Conservation (phyloP, 2,329 filamentous ascomycete species). For the Fusarium ramigenum region DNA sequence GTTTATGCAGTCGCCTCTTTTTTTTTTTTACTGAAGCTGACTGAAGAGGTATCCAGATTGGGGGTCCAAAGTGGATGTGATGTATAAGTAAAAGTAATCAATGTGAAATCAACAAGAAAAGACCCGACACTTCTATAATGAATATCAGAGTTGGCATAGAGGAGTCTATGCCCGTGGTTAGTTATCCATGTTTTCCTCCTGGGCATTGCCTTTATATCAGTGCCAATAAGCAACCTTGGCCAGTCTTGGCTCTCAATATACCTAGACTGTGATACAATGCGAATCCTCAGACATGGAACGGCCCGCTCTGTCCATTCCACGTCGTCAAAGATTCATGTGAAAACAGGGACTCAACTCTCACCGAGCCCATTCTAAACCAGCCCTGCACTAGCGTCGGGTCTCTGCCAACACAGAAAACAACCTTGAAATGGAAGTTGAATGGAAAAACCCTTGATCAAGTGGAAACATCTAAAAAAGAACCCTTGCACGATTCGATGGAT, state of each 20-base stretch:
- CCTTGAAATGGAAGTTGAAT: conserved; percentile 13
- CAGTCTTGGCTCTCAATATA: background rate
- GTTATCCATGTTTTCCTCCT: background rate
- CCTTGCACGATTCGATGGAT: conserved; percentile 22
- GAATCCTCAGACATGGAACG: conserved; percentile 30
- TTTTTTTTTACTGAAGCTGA: conserved; percentile 7
- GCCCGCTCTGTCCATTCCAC: conserved; percentile 19
- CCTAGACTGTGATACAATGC: conserved; percentile 7
- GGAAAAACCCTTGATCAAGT: conserved; percentile 12
- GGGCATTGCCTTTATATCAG: background rate
- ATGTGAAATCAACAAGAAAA: background rate
- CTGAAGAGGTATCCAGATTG: background rate
- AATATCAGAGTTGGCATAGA: background rate
- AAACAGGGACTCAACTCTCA: conserved; percentile 4
- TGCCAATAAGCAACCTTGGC: background rate
- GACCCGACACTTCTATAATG: conserved; percentile 1
- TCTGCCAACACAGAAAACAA: conserved; percentile 32
- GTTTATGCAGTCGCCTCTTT: conserved; percentile 15
- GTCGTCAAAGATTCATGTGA: conserved; percentile 10
- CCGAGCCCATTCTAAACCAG: conserved; percentile 6
- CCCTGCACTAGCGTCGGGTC: conserved; percentile 18
- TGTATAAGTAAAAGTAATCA: conserved; percentile 12
- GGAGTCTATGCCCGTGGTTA: background rate
- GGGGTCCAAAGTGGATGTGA: conserved; percentile 9
- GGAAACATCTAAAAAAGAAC: conserved; percentile 3